Evolutionary conservation across 179 eudicot genomes (phyloP), one percentile per base, ranked within the genome.

Genomic region (Amaranthus tricolor): DNA sequence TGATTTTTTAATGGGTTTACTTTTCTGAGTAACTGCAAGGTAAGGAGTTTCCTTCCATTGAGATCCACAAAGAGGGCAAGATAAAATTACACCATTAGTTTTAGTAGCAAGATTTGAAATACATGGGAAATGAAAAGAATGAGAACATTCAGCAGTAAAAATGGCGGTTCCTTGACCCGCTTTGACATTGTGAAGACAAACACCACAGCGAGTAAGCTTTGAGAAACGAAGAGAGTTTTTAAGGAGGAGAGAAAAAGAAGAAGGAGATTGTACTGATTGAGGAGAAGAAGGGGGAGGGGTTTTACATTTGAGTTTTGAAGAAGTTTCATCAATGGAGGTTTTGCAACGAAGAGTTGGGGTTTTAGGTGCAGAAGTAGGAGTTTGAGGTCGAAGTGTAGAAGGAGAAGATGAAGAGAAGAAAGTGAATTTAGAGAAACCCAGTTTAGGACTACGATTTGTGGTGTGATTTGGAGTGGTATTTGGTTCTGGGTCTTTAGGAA

Each of bases 111-210:
- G 90, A 0, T 87, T 31, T 0, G 95, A 82, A 15, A 95, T 84
- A 79, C 99, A 95, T 2, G 95, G 97, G 74, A 93, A 93, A 52
- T 95, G 99, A 66, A 95, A 95, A 4, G 87, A 52, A 59, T 95
- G 99, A 0, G 97, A 91, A 72, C 99, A 95, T 48, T 91, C 97
- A 0, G 97, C 96, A 0, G 96, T 93, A 78, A 81, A 93, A 17
- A 93, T 89, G 1, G 97, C 99, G 58, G 80, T 93, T 6, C 96
- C 89, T 50, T 88, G 96, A 0, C 99, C 95, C 0, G 88, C 64
- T 64, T 88, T 95, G 60, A 91, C 86, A 65, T 86, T 87, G 70
- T 93, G 97, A 54, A 79, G 68, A 70, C 98, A 94, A 9, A 89
- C 77, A 48, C 96, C 97, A 73, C 98, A 94, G 7, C 84, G 81